A percentile compares a stretch with the other conserved stretches of the same genome.
Evolutionary conservation across 805 yeast genomes (phyloP).

Genomic region (Wickerhamomyces mucosus): DNA sequence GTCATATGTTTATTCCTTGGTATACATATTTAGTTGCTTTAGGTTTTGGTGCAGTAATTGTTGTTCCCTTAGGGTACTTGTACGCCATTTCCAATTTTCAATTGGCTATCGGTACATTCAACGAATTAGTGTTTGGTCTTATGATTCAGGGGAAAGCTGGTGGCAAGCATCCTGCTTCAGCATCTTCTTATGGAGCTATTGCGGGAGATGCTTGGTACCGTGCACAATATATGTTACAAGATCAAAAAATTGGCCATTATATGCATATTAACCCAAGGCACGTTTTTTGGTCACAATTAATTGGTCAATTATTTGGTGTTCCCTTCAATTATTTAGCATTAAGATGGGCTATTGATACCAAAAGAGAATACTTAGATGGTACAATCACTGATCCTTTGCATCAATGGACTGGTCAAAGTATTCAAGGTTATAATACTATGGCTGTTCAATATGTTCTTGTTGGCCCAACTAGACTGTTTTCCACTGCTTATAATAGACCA

Average conservation of each 20-base stretch:
- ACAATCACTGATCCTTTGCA: constrained; percentile 1
- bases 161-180: no score
- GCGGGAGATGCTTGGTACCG: no score
- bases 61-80: constrained; percentile 39
- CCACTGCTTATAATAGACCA: no score
- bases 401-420: constrained; percentile 4
- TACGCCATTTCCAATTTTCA: no score
- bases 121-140: no score
- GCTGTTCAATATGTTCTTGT: constrained; percentile 3
- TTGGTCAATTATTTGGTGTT: constrained; percentile 44
- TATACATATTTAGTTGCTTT: constrained; percentile 29
- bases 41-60: constrained; percentile 33
- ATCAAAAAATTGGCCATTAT: constrained; percentile 43
- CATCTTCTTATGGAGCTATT: no score
- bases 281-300: constrained; percentile 41
- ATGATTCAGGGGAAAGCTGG: no score
- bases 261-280: constrained; percentile 41
- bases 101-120: no score
- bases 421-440: constrained; percentile 1
- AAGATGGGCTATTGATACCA: constrained; percentile 35
- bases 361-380: constrained; percentile 21
- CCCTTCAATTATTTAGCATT: constrained; percentile 41
- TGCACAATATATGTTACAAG: constrained; percentile 29
- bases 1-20: constrained; percentile 23
- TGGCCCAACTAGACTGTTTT: constrained; percentile 1